phyloP scores from a whole-genome alignment of 2,329 filamentous ascomycete species.

The Trichoderma citrinoviride region DNA sequence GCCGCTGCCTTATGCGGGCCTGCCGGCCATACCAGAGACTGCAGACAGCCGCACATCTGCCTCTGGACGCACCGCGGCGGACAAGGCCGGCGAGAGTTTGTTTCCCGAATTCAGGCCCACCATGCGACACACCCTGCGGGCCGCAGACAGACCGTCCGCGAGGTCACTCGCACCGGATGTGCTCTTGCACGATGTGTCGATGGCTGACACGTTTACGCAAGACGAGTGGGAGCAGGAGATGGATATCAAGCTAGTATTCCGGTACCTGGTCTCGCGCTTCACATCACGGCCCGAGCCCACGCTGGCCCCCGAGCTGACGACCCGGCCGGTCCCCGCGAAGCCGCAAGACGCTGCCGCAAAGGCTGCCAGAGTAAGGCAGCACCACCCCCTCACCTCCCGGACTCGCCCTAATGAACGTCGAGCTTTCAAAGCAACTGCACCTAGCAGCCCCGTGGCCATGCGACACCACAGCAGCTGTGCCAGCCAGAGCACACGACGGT shows the following conservation, averaged over 20 bases:
- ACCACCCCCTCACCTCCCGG: slow-evolving; percentile 78
- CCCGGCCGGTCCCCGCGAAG: slow-evolving; percentile 40
- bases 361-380: slow-evolving; percentile 78
- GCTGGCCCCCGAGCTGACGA: background rate
- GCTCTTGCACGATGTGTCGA: slow-evolving; percentile 28
- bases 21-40: slow-evolving; percentile 62
- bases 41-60: slow-evolving; percentile 33
- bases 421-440: slow-evolving; percentile 54
- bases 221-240: slow-evolving; percentile 94
- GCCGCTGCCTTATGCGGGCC: slow-evolving; percentile 73
- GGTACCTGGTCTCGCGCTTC: slow-evolving; percentile 77
- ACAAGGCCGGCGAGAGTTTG: slow-evolving; percentile 26
- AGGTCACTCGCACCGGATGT: slow-evolving; percentile 27
- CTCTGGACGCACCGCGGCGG: slow-evolving; percentile 29
- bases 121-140: slow-evolving; percentile 38
- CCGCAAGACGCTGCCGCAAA: slow-evolving; percentile 69
- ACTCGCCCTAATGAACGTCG: slow-evolving; percentile 52
- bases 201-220: slow-evolving; percentile 50
- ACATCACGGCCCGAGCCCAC: slow-evolving; percentile 44
- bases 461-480: slow-evolving; percentile 69
- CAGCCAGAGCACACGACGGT: slow-evolving; percentile 80
- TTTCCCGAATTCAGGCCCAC: slow-evolving; percentile 49
- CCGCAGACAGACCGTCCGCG: slow-evolving; percentile 39
- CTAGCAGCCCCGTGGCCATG: slow-evolving; percentile 47
- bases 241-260: slow-evolving; percentile 88